Base-by-base conservation (phyloP, 768 basidiomycete species). In the Obba rivulosa region DNA sequence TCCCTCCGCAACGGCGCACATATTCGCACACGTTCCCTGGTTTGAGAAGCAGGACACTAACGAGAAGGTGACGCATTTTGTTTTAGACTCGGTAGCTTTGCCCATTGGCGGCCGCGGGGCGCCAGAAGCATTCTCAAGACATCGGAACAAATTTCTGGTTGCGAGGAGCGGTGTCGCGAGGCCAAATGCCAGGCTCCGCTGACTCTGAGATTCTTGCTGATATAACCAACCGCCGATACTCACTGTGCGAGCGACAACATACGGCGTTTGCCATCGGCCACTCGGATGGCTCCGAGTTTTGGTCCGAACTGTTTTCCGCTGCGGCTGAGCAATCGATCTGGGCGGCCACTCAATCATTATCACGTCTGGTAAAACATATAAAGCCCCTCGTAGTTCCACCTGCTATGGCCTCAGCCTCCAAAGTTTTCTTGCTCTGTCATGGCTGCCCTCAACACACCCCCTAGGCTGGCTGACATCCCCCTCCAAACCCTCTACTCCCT, bases 401-500 rank as follows among this genome's bases (percentile, higher is more conserved):
- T 31, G 11, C 40, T n/a, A 28, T 47, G 24, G 49, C 47, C 46
- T 47, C 35, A 41, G 20, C 20, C 43, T 39, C 31, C 45, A 43
- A 34, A 37, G 9, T 4, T 23, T 49, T 11, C 47, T 53, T 34
- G 35, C 40, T 23, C 20, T 38, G 8, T 11, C 40, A 23, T 13
- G 40, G 34, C 28, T 18, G 17, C 36, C 50, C 39, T 11, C 41
- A 40, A 20, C 38, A 16, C 22, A 38, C 46, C 49, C 39, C 41
- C 37, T 31, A 55, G 64, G 18, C 69, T 68, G 46, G 59, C 66
- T 48, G 60, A 68, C 45, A 67, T 78, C 38, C 65, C 80, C 48
- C 64, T 76, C 40, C 55, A 67, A 18, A 62, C 69, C 18, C 76
- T 89, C 34, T 78, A 78, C 60, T 62, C 63, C 22, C 72, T 75